Evolutionary conservation across 1,284 basidiomycete species (phyloP), one percentile per base, ranked within the genome.

Genomic region (Leccinum subfulvum): DNA sequence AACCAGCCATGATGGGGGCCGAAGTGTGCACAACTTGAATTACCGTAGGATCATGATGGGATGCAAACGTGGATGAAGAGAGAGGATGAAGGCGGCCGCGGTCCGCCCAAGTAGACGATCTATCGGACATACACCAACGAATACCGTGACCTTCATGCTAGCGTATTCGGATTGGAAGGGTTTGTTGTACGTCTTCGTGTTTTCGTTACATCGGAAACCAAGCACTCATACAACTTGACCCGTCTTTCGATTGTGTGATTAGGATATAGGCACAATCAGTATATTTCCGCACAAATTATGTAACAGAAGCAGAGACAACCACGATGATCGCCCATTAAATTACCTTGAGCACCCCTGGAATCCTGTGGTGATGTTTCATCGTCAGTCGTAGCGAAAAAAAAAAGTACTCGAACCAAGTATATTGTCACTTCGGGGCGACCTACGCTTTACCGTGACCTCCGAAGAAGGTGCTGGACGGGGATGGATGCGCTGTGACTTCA

Each of bases 381-480:
- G 10, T 67, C 56, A 73, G 18, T 64, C 62, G 49, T 74, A 54
- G 8, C 73, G 71, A 72, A 66, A 91, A 92, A 30, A 30, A 30
- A 30, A 30, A 30, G 30, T 30, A 30, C 30, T 30, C 30, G 77
- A 91, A 92, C 86, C 87, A 91, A 1, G 82, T 79, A 68, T 86
- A 86, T 73, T 91, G 90, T 71, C 90, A 85, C 66, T 75, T 82
- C 4, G 90, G 89, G 30, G 30, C 30, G 30, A 30, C 30, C 30
- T 30, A 30, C 30, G 30, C 70, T 7, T 75, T 67, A 6, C 84
- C 84, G 65, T 91, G 89, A 0, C 90, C 91, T 23, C 90, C 90
- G 69, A 92, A 92, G 77, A 92, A 92, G 4, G 91, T 91, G 68
- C 90, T 91, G 4, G 28, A 18, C 52, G 10, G 47, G 59, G 30